A percentile compares a stretch with the other conserved stretches of the same genome.
phyloP scores from a whole-genome alignment of 495 filamentous ascomycete species.

The Bombardia bombarda region DNA sequence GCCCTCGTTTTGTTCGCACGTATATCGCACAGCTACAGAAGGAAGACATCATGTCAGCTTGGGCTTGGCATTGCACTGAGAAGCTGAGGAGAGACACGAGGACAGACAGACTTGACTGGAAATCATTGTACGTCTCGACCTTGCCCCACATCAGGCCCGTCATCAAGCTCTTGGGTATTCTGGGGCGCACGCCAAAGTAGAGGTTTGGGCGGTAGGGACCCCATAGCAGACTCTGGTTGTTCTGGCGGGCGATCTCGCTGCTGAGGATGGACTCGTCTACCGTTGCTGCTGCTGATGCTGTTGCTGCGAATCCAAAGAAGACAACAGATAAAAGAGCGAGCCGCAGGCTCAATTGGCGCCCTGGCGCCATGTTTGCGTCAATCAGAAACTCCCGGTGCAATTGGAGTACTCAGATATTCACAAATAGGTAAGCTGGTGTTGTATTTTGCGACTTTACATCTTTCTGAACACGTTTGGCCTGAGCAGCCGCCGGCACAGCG shows the following conservation, averaged over 20 bases:
- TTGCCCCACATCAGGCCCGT: slow-evolving; percentile 85
- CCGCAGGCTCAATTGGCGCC: too few species aligned
- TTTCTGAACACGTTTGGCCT: too few species aligned
- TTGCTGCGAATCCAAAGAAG: too few species aligned
- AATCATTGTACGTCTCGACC: slow-evolving; percentile 69
- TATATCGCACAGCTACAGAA: slow-evolving; percentile 71
- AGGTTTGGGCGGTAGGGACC: slow-evolving; percentile 92
- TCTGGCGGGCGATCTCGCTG: slow-evolving; percentile 47
- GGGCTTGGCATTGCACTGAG: background rate
- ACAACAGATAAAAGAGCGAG: too few species aligned
- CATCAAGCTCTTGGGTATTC: slow-evolving; percentile 77
- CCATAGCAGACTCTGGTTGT: slow-evolving; percentile 88
- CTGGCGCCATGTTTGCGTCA: too few species aligned
- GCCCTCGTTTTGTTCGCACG: slow-evolving; percentile 89
- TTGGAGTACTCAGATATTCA: too few species aligned
- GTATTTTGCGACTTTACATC: too few species aligned
- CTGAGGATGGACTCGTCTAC: slow-evolving; percentile 36
- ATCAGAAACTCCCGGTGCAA: too few species aligned
- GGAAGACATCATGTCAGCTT: slow-evolving; percentile 1
- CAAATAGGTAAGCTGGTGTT: too few species aligned
- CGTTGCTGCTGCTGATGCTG: too few species aligned
- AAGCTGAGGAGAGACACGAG: background rate
- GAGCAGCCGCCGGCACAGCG: too few species aligned
- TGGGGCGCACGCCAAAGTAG: slow-evolving; percentile 88
- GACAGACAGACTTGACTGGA: slow-evolving; percentile 67